phyloP scores from a whole-genome alignment of 108 stramenopile genomes.

The Cylindrotheca closterium region DNA sequence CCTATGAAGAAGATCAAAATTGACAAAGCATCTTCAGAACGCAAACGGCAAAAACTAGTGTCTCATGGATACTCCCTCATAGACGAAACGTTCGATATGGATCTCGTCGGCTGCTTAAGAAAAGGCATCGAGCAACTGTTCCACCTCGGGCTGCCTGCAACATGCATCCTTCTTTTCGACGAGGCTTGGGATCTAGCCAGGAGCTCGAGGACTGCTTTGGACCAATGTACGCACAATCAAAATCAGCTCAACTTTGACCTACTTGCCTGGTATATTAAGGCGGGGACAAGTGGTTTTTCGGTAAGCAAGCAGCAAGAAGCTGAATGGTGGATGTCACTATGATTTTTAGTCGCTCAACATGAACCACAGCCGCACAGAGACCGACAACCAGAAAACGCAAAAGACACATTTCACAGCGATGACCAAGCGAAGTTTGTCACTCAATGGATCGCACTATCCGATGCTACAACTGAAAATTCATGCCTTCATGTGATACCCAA shows the following conservation, averaged over 20 bases:
- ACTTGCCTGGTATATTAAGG: slow-evolving; percentile 68
- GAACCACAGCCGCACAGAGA: slow-evolving; percentile 62
- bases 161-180: slow-evolving; percentile 64
- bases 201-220: slow-evolving; percentile 22
- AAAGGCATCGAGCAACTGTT: slow-evolving; percentile 29
- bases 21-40: neutral
- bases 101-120: slow-evolving; percentile 16
- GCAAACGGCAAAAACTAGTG: slow-evolving; percentile 17
- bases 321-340: neutral
- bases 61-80: slow-evolving; percentile 41
- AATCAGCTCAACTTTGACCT: slow-evolving; percentile 69
- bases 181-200: slow-evolving; percentile 65
- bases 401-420: slow-evolving; percentile 27
- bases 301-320: neutral
- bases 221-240: slow-evolving; percentile 21
- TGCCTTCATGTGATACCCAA: slow-evolving; percentile 79
- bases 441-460: slow-evolving; percentile 64
- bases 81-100: slow-evolving; percentile 25
- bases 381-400: slow-evolving; percentile 57
- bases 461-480: slow-evolving; percentile 65
- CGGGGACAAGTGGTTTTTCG: slow-evolving; percentile 51
- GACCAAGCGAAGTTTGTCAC: slow-evolving; percentile 69
- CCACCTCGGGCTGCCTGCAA: slow-evolving; percentile 44
- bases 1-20: neutral
- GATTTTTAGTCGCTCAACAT: neutral